Evolutionary conservation across 305 asterid genomes (phyloP), one percentile per base, ranked within the genome.

Genomic region (Stenogyne calaminthoides): DNA sequence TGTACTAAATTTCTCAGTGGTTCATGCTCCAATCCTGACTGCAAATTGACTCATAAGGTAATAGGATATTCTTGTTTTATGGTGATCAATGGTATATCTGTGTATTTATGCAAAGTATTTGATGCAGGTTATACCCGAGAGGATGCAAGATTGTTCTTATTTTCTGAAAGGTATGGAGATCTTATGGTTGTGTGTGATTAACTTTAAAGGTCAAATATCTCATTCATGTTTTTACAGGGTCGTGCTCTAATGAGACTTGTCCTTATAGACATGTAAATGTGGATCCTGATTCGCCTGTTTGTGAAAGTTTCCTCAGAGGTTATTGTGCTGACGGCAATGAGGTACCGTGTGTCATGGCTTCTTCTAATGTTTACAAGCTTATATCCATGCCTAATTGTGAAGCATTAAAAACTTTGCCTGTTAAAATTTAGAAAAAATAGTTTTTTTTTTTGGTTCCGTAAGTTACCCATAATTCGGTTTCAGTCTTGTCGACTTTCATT

Each of bases 121-220:
- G 80, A 5, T 81, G 79, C 81, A 91, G 99, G 93, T 95, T 71
- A 87, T 95, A 63, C 96, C 99, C 25, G 98, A 95, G 84, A 87
- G 98, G 81, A 95, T 95, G 99, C 93, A 89, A 85, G 99, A 95
- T 80, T 95, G 99, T 80, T 91, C 97, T 29, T 95, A 90, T 79
- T 95, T 92, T 83, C 78, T 92, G 80, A 93, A 88, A 89, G 97
- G 99, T 95, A 72, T 70, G 77, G 49, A 67, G 44, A 29, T 66
- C 57, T 62, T 63, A 64, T 57, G 74, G 39, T 20, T 62, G 70
- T 75, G 42, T 66, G 39, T 25, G 69, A 63, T 51, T 22, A 55
- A 44, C 40, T 71, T 49, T 42, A 57, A 61, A 20, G 15, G 58
- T 56, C 47, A 46, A 67, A 69, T 63, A 16, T 76, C 88, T 81